Base-by-base conservation (phyloP, 2,329 filamentous ascomycete species). In the Lithohypha guttulata region DNA sequence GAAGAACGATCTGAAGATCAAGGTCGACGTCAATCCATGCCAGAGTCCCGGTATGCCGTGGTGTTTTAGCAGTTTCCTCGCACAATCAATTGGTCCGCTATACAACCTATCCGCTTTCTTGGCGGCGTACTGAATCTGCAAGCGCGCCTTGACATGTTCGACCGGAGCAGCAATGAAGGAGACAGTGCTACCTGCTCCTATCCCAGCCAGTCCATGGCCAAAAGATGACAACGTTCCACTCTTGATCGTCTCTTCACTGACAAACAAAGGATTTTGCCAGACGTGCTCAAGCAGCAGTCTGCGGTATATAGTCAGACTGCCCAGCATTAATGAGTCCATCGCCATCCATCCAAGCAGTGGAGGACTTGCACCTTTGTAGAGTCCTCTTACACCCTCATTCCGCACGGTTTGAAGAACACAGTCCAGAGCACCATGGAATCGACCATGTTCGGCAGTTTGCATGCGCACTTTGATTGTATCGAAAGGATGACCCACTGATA, bases 301-400 rank as follows among this genome's bases (percentile, higher is more conserved):
- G 25, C 89, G 82, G 66, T 96, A 96, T 34, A 93, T 73, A 17
- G 83, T 93, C 49, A 98, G 68, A 13, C 84, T 93, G 28, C 91
- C 91, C 22, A 96, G 73, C 87, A 96, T 94, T 43, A 81, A 59
- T 39, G 72, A 77, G 65, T 98, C 91, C 89, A 96, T 96, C 55
- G 93, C 84, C 82, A 96, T 94, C 91, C 91, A 96, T 52, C 91
- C 91, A 36, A 95, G 77, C 34, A 96, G 69, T 37, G 91, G 91
- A 41, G 89, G 89, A 19, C 83, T 84, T 8, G 86, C 86, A 53
- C 89, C 87, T 65, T 96, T 98, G 71, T 96, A 98, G 28, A 98
- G 68, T 2, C 85, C 91, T 35, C 71, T 64, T 32, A 93, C 63
- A 33, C 89, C 89, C 61, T 98, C 91, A 57, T 86, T 81, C 44